Evolutionary conservation across 257 asterid species (phyloP).

Genomic region (Solanum neorickii): DNA sequence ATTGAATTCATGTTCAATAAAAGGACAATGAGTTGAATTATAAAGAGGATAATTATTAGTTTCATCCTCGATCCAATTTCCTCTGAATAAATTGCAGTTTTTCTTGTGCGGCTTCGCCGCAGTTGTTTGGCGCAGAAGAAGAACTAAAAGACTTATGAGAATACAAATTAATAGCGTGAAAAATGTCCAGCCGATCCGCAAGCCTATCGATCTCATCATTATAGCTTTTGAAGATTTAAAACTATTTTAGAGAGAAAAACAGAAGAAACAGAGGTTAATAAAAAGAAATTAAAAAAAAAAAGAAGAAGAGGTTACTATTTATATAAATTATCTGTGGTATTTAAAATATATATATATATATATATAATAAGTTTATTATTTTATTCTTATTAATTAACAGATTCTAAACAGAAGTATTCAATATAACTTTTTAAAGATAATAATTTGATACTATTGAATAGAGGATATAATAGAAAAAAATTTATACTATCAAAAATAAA

Average conservation of each 20-base stretch:
- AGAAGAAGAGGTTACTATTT: too few relatives aligned
- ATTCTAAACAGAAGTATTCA: rapidly evolving
- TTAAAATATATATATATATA: too few relatives aligned
- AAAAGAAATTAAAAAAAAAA: too few relatives aligned
- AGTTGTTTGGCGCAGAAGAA: background rate
- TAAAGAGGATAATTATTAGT: conserved; percentile 26
- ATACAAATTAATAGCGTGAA: background rate
- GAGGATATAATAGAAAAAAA: too few relatives aligned
- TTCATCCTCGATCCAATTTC: conserved; percentile 50
- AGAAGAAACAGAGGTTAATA: background rate
- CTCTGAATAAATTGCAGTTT: conserved; percentile 38
- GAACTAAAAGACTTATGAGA: background rate
- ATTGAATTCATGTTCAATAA: conserved; percentile 63
- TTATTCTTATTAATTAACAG: too few relatives aligned
- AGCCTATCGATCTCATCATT: background rate
- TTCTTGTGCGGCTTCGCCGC: background rate
- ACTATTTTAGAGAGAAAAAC: background rate
- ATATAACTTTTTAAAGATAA: too few relatives aligned
- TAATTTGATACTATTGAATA: too few relatives aligned
- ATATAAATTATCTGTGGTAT: background rate
- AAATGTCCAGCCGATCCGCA: background rate
- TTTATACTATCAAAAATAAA: rapidly evolving
- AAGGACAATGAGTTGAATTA: conserved; percentile 54
- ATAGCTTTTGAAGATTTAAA: background rate
- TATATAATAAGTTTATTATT: too few relatives aligned